Conservation (phyloP, 208 protist genomes). For the Tritrichomonas musculus region DNA sequence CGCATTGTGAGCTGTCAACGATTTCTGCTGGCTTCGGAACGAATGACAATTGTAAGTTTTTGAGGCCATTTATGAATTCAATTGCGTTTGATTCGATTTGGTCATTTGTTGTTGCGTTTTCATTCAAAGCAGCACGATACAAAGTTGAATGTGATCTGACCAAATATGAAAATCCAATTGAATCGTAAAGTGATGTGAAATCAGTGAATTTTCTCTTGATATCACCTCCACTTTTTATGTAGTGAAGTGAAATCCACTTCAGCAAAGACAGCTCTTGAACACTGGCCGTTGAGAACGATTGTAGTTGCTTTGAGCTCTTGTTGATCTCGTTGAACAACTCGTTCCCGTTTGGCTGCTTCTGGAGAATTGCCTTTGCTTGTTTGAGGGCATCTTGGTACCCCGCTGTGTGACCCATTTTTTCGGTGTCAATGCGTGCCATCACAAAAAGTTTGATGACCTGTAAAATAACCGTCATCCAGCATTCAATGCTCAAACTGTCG, state of each 20-base stretch:
- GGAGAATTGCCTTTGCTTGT: not conserved
- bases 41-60: not conserved
- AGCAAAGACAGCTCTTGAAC: not conserved
- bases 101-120: not conserved
- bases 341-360: not conserved
- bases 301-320: not conserved
- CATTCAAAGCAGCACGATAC: not conserved
- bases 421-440: not conserved
- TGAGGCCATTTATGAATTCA: not conserved
- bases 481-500: not conserved
- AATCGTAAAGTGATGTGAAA: not conserved
- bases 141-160: not conserved
- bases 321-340: not conserved
- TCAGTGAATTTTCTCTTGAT: not conserved
- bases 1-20: not conserved
- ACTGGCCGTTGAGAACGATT: not conserved
- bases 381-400: not conserved
- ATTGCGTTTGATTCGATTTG: not conserved
- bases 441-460: not conserved
- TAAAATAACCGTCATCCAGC: not conserved
- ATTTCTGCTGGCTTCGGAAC: not conserved
- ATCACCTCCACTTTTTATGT: not conserved
- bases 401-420: not conserved
- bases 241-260: not conserved
- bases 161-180: not conserved